Base-by-base conservation (phyloP, 1,284 basidiomycete species). In the Fereydounia khargensis region DNA sequence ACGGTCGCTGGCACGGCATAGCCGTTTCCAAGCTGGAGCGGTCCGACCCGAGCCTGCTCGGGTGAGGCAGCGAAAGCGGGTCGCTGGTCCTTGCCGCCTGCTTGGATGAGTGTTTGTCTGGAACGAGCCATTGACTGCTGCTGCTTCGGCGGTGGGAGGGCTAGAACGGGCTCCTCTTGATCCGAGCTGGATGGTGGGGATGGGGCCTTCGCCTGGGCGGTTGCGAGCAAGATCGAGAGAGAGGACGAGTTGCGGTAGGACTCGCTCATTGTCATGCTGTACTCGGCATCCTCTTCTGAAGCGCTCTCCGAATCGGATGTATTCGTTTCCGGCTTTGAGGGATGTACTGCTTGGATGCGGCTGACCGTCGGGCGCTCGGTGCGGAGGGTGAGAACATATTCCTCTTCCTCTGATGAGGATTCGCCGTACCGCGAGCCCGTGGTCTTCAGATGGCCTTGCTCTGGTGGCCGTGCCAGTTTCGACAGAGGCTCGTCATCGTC, bases 1-100 rank as follows among this genome's bases (percentile, higher is more conserved):
- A 91, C 85, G 2, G 83, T 73, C 3, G 80, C 81, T 0, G 89
- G 88, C 6, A 91, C 81, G 52, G 78, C 47, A 7, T 78, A 67
- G 13, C 37, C 45, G 1, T 41, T 34, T 4, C 40, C 57, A 0
- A 60, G 52, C 14, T 28, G 10, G 11, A 60, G 30, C 3, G 52
- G 44, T 8, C 45, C 57, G 14, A 48, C 7, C 7, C 19, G 9
- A 6, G 21, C 22, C 21, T 55, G 47, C 27, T 60, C 48, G 3
- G 36, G 3, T 0, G 52, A 44, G 8, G 49, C 33, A 1, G 49
- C 31, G 25, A 61, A 61, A 6, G 44, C 25, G 3, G 58, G 58
- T 10, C 45, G 25, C 20, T 37, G 36, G n/a, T 42, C 42, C 19
- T 14, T 22, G 18, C 21, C 23, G 16, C n/a, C n/a, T 38, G 16